A percentile compares a stretch with the other conserved stretches of the same genome.
These are phyloP conservation scores for Fomitiporia mediterranea DNA, from an alignment of 1,284 basidiomycete species.

Conservation along the genomic window DNA sequence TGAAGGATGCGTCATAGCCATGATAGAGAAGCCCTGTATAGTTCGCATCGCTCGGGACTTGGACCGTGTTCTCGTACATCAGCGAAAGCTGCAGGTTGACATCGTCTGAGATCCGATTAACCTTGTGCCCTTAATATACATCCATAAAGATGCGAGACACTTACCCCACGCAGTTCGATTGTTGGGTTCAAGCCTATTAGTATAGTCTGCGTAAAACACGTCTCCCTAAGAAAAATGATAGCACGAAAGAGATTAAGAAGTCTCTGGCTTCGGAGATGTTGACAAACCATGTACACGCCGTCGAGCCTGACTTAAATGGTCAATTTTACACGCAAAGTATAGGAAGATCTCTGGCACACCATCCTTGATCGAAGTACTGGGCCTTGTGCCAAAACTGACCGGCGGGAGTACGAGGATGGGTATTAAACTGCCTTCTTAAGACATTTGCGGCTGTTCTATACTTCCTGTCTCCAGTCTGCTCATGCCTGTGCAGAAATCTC, in stretches of 20 bases:
- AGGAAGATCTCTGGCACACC: not conserved
- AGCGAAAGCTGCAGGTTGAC: conserved; percentile 40
- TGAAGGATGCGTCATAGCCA: conserved; percentile 43
- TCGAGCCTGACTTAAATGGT: not conserved
- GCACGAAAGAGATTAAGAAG: not conserved
- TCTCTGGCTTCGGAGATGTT: not conserved
- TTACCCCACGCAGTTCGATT: conserved; percentile 20
- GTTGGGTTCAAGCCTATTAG: conserved; percentile 9
- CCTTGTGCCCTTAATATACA: not conserved
- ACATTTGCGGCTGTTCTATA: conserved; percentile 38
- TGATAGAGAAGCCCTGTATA: conserved; percentile 42
- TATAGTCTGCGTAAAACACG: conserved; percentile 21
- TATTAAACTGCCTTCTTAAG: conserved; percentile 36
- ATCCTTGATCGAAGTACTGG: conserved; percentile 40
- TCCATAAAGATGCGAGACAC: not conserved
- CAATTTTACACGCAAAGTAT: not conserved
- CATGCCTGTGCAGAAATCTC: conserved; percentile 27
- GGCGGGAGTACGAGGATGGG: conserved; percentile 38
- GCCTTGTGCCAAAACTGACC: conserved; percentile 44
- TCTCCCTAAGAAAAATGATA: not conserved
- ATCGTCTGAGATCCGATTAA: conserved; percentile 30
- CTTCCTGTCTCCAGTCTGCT: conserved; percentile 32
- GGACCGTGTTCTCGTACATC: conserved; percentile 41
- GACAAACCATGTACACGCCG: conserved; percentile 6
- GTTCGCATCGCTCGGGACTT: conserved; percentile 24